Evolutionary conservation across 345 rosid genomes (phyloP), one percentile per base, ranked within the genome.

Genomic region (Nephelium lappaceum): DNA sequence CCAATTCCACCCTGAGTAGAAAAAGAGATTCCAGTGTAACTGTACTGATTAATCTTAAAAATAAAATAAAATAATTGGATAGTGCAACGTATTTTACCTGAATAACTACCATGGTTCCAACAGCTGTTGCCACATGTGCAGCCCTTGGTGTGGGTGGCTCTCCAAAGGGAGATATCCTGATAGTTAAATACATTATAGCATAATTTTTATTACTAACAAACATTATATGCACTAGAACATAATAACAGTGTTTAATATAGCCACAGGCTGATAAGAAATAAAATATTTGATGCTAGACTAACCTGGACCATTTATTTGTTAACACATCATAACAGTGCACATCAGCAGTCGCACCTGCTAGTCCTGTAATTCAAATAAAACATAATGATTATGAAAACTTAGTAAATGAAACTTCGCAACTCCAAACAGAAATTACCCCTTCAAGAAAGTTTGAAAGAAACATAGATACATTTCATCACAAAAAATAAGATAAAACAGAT

Each of bases 141-240:
- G 99, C 99, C 88, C 99, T 93, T 43, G 99, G 98, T 15, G 95
- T 94, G 58, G 99, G 99, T 77, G 98, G 98, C 76, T 96, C 99
- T 65, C 99, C 99, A 84, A 87, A 86, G 21, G 98, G 98, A 71
- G 92, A 85, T 64, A 96, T 85, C 87, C 99, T 96, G 83, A 23
- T 76, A 67, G 78, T 80, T 60, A 55, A 80, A 19, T 74, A 67
- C 58, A 63, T 31, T 58, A 70, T 69, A 27, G 62, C 60, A 64
- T 63, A 25, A 12, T 16, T 12, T 10, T 75, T 19, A 23, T 21
- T 23, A 57, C 5, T 36, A 57, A 38, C 18, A 36, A 51, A 55
- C 36, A 72, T 11, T 31, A 23, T 19, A n/a, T 25, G 25, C 65
- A 73, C 36, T 11, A 38, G 24, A 58, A 39, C 64, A 23, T 23